These are phyloP conservation scores for Powellomyces hirtus DNA, from an alignment of 192 early-diverging fungal species.

Conservation along the genomic window DNA sequence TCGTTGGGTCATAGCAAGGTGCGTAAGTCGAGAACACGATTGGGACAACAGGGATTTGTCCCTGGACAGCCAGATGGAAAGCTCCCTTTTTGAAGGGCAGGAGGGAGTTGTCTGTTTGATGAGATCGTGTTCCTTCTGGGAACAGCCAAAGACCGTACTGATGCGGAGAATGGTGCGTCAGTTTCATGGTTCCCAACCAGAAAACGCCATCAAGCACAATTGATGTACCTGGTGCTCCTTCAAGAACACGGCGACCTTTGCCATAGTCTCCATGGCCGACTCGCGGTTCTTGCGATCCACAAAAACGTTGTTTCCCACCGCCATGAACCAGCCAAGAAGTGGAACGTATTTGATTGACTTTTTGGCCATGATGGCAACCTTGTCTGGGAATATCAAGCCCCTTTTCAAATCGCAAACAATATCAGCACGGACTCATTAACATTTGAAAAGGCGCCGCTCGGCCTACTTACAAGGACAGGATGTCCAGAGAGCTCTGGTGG, in stretches of 20 bases:
- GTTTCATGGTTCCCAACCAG: background rate
- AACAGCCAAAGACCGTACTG: conserved; percentile 74
- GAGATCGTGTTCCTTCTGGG: conserved; percentile 88
- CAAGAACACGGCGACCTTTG: conserved; percentile 70
- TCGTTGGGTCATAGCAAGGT: conserved; percentile 31
- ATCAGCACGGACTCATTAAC: too few relatives aligned
- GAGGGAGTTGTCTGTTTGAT: conserved; percentile 61
- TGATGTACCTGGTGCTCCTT: conserved; percentile 61
- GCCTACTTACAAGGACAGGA: conserved; percentile 36
- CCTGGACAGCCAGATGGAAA: conserved; percentile 88
- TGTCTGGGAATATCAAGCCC: conserved; percentile 8
- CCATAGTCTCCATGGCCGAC: conserved; percentile 74
- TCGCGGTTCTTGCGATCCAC: conserved; percentile 78
- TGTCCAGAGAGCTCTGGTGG: conserved; percentile 81
- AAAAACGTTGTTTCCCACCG: conserved; percentile 80
- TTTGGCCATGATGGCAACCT: conserved; percentile 42
- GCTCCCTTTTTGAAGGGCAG: conserved; percentile 96
- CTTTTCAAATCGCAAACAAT: background rate
- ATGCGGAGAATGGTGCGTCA: background rate
- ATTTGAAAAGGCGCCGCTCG: too few relatives aligned
- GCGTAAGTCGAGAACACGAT: conserved; percentile 72
- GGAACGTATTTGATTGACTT: conserved; percentile 67
- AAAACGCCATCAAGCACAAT: background rate
- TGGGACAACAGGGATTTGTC: conserved; percentile 80
- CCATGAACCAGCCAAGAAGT: conserved; percentile 76